Percentiles rank a stretch among this genome's conserved stretches.
Conservation (phyloP, 73 alveolate species). For the Loxodes magnus region DNA sequence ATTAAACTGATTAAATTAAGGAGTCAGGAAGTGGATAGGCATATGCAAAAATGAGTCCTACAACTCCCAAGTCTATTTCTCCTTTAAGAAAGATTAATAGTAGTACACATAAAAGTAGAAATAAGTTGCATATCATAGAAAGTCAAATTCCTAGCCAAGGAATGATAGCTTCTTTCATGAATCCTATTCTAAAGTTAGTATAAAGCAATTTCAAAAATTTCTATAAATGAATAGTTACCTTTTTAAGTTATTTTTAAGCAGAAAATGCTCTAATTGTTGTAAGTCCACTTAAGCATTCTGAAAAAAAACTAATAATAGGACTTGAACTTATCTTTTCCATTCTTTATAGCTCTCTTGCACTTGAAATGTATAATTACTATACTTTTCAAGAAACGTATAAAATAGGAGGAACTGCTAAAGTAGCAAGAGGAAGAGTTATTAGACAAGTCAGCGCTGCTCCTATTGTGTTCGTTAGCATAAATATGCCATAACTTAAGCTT, state of each 20-base stretch:
- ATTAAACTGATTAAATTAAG: slow-evolving; percentile 27
- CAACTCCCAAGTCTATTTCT: slow-evolving; percentile 22
- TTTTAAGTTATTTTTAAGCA: slow-evolving; percentile 19
- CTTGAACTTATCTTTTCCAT: slow-evolving; percentile 60
- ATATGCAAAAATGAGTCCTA: slow-evolving; percentile 31
- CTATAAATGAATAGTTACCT: too few relatives aligned
- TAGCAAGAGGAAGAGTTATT: slow-evolving; percentile 25
- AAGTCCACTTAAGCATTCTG: slow-evolving; percentile 56
- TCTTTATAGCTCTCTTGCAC: slow-evolving; percentile 67
- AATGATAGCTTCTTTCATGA: not conserved
- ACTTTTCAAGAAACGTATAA: slow-evolving; percentile 24
- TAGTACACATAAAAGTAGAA: slow-evolving; percentile 21
- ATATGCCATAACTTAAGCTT: not conserved
- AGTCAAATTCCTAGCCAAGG: slow-evolving; percentile 11
- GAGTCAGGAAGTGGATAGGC: slow-evolving; percentile 48
- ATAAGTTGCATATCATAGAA: slow-evolving; percentile 28
- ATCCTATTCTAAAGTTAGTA: slow-evolving; percentile 15
- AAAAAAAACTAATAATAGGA: slow-evolving; percentile 56
- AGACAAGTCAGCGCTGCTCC: slow-evolving; percentile 32
- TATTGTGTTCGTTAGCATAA: slow-evolving; percentile 5
- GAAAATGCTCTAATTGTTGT: slow-evolving; percentile 64
- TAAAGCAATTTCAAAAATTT: slow-evolving; percentile 32
- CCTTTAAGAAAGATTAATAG: slow-evolving; percentile 26
- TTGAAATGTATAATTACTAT: slow-evolving; percentile 39
- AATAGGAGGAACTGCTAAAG: slow-evolving; percentile 13